phyloP scores from a whole-genome alignment of 352 stramenopile species.

The Lagenidium sp. region DNA sequence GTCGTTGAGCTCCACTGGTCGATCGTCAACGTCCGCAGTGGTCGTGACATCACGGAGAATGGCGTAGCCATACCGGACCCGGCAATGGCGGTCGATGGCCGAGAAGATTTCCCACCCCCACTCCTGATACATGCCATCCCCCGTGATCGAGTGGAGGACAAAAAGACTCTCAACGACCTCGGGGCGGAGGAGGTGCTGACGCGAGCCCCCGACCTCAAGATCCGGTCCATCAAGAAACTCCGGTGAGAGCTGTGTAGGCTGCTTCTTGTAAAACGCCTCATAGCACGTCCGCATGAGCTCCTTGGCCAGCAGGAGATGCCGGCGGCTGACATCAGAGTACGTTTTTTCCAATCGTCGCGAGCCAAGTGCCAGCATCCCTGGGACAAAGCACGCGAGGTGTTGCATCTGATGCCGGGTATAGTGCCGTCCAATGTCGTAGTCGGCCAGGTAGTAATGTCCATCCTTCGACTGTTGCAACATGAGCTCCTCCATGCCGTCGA shows the following conservation, averaged over 20 bases:
- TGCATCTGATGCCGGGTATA: constrained; percentile 85
- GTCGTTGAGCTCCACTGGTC: not conserved
- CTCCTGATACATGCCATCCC: constrained; percentile 91
- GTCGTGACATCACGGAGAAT: constrained; percentile 35
- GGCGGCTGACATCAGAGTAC: constrained; percentile 48
- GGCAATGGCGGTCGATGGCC: constrained; percentile 89
- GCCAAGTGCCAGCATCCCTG: constrained; percentile 90
- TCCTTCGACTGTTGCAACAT: constrained; percentile 68
- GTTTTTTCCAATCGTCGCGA: constrained; percentile 8
- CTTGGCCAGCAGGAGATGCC: constrained; percentile 82
- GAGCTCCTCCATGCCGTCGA: constrained; percentile 90
- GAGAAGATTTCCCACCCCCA: constrained; percentile 95
- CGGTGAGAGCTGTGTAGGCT: constrained; percentile 87
- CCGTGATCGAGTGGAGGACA: constrained; percentile 93
- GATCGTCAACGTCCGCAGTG: not conserved
- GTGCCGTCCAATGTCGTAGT: constrained; percentile 26
- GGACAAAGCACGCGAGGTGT: constrained; percentile 96
- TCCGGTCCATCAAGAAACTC: constrained; percentile 65
- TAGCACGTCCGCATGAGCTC: constrained; percentile 91
- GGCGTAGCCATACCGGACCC: constrained; percentile 87
- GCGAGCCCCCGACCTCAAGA: constrained; percentile 16
- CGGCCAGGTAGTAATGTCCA: constrained; percentile 47
- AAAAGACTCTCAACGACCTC: constrained; percentile 96
- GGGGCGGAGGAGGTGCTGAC: constrained; percentile 92
- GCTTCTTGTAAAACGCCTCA: constrained; percentile 87